Evolutionary conservation across 306 rosid species (phyloP), one percentile per base, ranked within the genome.

Genomic region (Cicer yamashitae): DNA sequence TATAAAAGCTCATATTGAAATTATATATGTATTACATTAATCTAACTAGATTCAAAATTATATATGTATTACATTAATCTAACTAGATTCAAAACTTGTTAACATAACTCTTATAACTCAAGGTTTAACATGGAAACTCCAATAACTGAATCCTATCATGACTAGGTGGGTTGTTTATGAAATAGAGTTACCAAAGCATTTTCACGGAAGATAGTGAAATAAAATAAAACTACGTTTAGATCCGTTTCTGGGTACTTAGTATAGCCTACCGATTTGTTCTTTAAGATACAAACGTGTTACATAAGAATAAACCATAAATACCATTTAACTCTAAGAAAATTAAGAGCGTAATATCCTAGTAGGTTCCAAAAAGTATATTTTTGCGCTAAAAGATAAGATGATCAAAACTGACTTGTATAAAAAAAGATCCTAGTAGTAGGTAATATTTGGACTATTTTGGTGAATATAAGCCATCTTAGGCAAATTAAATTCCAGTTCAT

Each of bases 351-450:
- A 62, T 15, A 0, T 71, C 51, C 12, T 40, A 4, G 48, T 18
- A 68, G 44, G 34, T 58, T 62, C 67, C 73, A 41, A 63, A 44
- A 50, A 50, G 67, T 8, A 70, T 13, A 9, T 30, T 3, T 58
- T 37, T 77, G 12, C 38, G 58, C 13, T 10, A 60, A 61, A 50
- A 58, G 22, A 40, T 4, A 60, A 22, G 5, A 15, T 38, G 22
- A 10, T 30, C 6, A 30, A 47, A 72, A 22, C 3, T 2, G 8
- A 13, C 37, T 30, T 30, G 37, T 30, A 30, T 4, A 30, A 30
- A 30, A 30, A 30, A 30, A 30, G 5, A 30, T 30, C 37, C 37
- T 30, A 30, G 37, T 30, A 30, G 37, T 30, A 30, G 37, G 18
- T 6, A 30, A 11, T 1, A 30, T 34, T 11, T 30, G 65, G 6